phyloP scores from a whole-genome alignment of 1,284 basidiomycete genomes.

The Moniliophthora roreri region DNA sequence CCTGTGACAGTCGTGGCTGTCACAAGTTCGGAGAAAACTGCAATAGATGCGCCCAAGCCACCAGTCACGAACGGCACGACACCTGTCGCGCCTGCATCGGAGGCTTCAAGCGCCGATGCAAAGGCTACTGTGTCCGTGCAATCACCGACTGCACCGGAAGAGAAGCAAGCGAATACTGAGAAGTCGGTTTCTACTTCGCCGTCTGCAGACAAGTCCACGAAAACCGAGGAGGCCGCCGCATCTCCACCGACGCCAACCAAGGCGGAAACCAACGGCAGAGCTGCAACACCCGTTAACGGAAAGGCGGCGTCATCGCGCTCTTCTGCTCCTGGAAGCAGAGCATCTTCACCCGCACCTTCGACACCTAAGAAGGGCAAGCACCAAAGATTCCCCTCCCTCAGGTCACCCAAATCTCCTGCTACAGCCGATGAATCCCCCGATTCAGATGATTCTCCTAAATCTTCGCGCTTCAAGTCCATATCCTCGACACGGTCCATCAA shows the following conservation, averaged over 20 bases:
- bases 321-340: neutral
- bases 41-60: too few relatives aligned
- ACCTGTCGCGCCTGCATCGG: too few relatives aligned
- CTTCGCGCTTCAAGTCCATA: conserved; percentile 26
- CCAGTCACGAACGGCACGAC: too few relatives aligned
- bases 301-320: conserved; percentile 7
- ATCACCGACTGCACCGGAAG: too few relatives aligned
- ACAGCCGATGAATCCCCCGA: conserved; percentile 8
- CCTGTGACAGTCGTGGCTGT: too few relatives aligned
- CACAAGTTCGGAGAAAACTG: too few relatives aligned
- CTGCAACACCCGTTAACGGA: conserved; percentile 12
- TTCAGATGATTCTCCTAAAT: conserved; percentile 21
- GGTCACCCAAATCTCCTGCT: too few relatives aligned
- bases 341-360: conserved; percentile 13
- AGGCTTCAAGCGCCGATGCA: too few relatives aligned
- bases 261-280: neutral
- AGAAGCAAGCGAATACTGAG: neutral
- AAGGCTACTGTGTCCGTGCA: too few relatives aligned
- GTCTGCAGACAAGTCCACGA: neutral
- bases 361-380: conserved; percentile 12
- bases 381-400: conserved; percentile 7
- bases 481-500: conserved; percentile 35
- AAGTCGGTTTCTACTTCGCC: neutral
- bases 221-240: neutral
- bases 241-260: neutral